Evolutionary conservation across 192 early-diverging fungal genomes (phyloP), one percentile per base, ranked within the genome.

Genomic region (Glomus cerebriforme): DNA sequence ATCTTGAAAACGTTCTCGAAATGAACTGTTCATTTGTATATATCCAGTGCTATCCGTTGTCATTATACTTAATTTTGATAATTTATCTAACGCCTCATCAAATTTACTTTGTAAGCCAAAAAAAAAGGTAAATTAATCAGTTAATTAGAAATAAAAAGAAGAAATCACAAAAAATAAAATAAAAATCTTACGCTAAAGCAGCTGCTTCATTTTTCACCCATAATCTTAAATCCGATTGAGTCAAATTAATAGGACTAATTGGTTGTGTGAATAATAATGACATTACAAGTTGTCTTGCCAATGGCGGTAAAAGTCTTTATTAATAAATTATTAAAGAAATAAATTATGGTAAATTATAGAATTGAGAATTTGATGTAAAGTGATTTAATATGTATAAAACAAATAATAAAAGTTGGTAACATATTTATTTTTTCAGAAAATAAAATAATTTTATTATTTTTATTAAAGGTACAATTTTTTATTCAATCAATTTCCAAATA

Each of bases 211-310:
- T 71, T 29, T 83, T 82, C 54, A 87, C 87, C 94, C 95, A 96
- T 29, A 86, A 84, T 59, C 85, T 81, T 70, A 95, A 83, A 75
- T 96, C 94, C 17, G 81, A 65, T 7, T 87, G 84, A 10, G 83
- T 60, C 13, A 96, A 89, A 24, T 92, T 87, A 0, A 81, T 63
- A 54, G 49, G 49, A 68, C 35, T 68, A 39, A 34, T 49, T 17
- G 27, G 32, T 66, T 92, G 88, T 3, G 92, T 83, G 79, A 96
- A 96, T 24, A 99, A 83, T 80, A 97, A 89, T 7, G 95, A 91
- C 92, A 96, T 94, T 60, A 97, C 88, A 59, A 99, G 87, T 67
- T 97, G 96, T 80, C 94, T 94, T 39, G 93, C 93, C 5, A 97
- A 85, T 37, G 92, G 90, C 34, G 94, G 95, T 32, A 99, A 87